These are phyloP conservation scores for Penicillium tannophilum DNA, from an alignment of 495 filamentous ascomycete genomes.

Conservation along the genomic window DNA sequence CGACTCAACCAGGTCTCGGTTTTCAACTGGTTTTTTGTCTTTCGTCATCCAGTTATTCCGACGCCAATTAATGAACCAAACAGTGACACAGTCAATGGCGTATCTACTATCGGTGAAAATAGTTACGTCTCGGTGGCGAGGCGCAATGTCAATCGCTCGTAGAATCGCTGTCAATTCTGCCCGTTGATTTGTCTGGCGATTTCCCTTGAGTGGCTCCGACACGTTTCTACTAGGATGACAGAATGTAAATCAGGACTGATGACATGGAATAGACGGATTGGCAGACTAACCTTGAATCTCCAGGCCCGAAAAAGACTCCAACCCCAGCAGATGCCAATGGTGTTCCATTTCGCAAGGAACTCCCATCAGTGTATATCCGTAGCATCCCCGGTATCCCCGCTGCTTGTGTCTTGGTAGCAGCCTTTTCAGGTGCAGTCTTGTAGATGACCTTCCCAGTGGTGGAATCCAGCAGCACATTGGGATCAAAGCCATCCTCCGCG, in stretches of 20 bases:
- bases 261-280: not conserved
- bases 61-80: slow-evolving; percentile 81
- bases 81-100: slow-evolving; percentile 84
- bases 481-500: slow-evolving; percentile 65
- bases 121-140: slow-evolving; percentile 60
- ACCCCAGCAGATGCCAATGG: slow-evolving; percentile 74
- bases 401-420: slow-evolving; percentile 45
- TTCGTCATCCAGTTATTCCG: slow-evolving; percentile 77
- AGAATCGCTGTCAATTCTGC: slow-evolving; percentile 89
- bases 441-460: slow-evolving; percentile 59
- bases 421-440: slow-evolving; percentile 54
- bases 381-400: slow-evolving; percentile 53
- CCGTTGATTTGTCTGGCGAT: slow-evolving; percentile 87
- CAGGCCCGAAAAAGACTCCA: slow-evolving; percentile 83
- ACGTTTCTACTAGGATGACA: slow-evolving; percentile 67
- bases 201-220: slow-evolving; percentile 75
- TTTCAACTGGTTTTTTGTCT: slow-evolving; percentile 72
- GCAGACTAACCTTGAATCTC: slow-evolving; percentile 64
- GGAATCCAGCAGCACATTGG: slow-evolving; percentile 57
- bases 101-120: slow-evolving; percentile 87
- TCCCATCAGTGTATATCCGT: slow-evolving; percentile 89
- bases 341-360: slow-evolving; percentile 74
- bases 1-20: slow-evolving; percentile 77
- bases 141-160: slow-evolving; percentile 77
- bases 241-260: slow-evolving; percentile 26